Conservation (phyloP, 495 filamentous ascomycete species). For the Cryomyces antarcticus region DNA sequence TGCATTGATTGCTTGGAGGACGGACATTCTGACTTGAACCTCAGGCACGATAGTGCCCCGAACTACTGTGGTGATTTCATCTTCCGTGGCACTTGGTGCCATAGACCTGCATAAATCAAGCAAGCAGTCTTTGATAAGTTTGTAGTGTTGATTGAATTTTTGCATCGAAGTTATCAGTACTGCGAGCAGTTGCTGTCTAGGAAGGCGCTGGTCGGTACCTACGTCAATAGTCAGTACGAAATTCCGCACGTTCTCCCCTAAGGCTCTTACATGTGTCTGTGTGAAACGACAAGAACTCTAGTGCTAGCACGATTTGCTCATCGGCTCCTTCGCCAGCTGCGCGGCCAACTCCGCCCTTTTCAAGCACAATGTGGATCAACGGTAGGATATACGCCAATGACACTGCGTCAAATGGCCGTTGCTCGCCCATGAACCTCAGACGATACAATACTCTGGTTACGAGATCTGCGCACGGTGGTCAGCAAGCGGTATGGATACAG, state of each 20-base stretch:
- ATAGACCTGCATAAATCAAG: slow-evolving; percentile 63
- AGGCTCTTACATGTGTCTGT: slow-evolving; percentile 39
- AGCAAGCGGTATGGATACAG: slow-evolving; percentile 6
- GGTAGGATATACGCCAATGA: slow-evolving; percentile 77
- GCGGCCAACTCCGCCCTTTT: slow-evolving; percentile 55
- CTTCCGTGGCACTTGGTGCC: slow-evolving; percentile 45
- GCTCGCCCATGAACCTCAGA: slow-evolving; percentile 73
- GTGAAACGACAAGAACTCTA: slow-evolving; percentile 85
- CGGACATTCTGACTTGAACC: slow-evolving; percentile 58
- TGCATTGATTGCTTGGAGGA: slow-evolving; percentile 73
- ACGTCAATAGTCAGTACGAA: no score
- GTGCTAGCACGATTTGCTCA: slow-evolving; percentile 64
- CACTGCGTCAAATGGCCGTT: slow-evolving; percentile 70
- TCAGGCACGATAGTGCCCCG: slow-evolving; percentile 60
- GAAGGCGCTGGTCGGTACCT: slow-evolving; percentile 49
- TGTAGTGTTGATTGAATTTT: slow-evolving; percentile 78
- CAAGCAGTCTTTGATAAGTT: slow-evolving; percentile 78
- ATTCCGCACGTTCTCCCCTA: no score
- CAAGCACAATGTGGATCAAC: slow-evolving; percentile 52
- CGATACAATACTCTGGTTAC: slow-evolving; percentile 81
- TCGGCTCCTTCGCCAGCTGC: slow-evolving; percentile 55
- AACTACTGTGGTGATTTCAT: slow-evolving; percentile 52
- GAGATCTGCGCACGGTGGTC: no score
- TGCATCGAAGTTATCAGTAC: slow-evolving; percentile 67
- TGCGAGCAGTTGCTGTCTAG: slow-evolving; percentile 48